A percentile compares a stretch with the other conserved stretches of the same genome.
These are phyloP conservation scores for Cornus controversa DNA, from an alignment of 148 eudicot genomes.

Conservation along the genomic window DNA sequence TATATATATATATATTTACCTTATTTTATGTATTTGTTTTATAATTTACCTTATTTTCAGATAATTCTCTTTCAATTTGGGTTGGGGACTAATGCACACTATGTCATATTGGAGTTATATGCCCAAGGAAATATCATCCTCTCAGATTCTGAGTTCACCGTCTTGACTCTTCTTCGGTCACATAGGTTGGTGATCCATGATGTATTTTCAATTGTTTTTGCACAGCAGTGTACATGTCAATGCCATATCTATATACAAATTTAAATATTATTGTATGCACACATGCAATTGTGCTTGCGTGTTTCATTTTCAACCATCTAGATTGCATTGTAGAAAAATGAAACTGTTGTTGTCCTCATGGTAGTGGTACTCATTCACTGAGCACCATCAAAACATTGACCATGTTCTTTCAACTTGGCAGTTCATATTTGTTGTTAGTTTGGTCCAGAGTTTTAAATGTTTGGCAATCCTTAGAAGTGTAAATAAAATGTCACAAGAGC, in stretches of 20 bases:
- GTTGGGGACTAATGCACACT: constrained; percentile 79
- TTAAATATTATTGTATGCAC: neutral
- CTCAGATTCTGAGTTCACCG: constrained; percentile 79
- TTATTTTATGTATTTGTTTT: neutral
- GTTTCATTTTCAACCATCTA: too few relatives aligned
- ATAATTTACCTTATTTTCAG: constrained; percentile 32
- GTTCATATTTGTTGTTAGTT: too few relatives aligned
- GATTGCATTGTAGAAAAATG: neutral
- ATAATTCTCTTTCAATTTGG: constrained; percentile 94
- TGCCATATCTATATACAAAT: neutral
- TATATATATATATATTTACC: constrained; percentile 4
- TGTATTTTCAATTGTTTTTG: neutral
- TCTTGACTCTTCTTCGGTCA: constrained; percentile 94
- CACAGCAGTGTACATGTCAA: neutral
- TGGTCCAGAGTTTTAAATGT: too few relatives aligned
- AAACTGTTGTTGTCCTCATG: too few relatives aligned
- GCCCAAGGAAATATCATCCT: constrained; percentile 97
- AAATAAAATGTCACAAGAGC: too few relatives aligned
- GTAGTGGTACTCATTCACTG: too few relatives aligned
- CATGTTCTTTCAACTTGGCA: too few relatives aligned
- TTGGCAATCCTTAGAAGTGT: too few relatives aligned
- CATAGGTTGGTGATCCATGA: constrained; percentile 65
- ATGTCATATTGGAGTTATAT: constrained; percentile 86
- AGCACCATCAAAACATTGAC: too few relatives aligned
- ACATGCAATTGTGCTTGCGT: neutral